Evolutionary conservation across 371 early-diverging fungal species (phyloP).

Genomic region (Saksenaea oblongispora): DNA sequence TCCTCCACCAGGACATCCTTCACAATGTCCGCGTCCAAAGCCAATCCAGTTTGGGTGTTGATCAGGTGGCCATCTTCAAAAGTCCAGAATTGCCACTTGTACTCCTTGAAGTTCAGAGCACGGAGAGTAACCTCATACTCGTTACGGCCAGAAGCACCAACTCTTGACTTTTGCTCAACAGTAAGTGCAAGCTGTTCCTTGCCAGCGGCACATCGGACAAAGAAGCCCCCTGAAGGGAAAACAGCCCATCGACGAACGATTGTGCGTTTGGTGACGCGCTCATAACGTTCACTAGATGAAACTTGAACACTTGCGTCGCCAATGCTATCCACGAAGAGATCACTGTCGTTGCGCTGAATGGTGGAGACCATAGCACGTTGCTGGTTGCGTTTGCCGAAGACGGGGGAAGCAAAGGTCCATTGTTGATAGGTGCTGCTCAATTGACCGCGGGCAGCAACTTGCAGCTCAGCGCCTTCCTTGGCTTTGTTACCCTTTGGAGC

Average conservation of each 20-base stretch:
- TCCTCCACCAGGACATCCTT: constrained; percentile 34
- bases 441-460: constrained; percentile 34
- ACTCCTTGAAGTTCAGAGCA: constrained; percentile 39
- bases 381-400: constrained; percentile 24
- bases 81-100: constrained; percentile 55
- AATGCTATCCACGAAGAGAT: constrained; percentile 22
- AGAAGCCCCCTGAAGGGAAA: constrained; percentile 42
- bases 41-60: constrained; percentile 56
- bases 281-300: constrained; percentile 28
- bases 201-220: constrained; percentile 35
- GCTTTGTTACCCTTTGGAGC: constrained; percentile 19
- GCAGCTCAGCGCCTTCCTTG: constrained; percentile 29
- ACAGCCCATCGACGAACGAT: constrained; percentile 45
- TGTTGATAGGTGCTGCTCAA: constrained; percentile 29
- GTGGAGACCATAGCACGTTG: neutral
- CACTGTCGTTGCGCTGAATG: neutral
- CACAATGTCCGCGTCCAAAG: constrained; percentile 34
- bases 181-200: constrained; percentile 37
- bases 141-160: constrained; percentile 15
- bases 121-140: constrained; percentile 35
- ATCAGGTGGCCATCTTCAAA: constrained; percentile 53
- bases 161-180: constrained; percentile 26
- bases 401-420: constrained; percentile 44
- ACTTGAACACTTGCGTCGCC: constrained; percentile 23
- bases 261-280: constrained; percentile 31